Evolutionary conservation across 1,284 basidiomycete species (phyloP).

Genomic region (Ceratorhiza oryzae-sativae): DNA sequence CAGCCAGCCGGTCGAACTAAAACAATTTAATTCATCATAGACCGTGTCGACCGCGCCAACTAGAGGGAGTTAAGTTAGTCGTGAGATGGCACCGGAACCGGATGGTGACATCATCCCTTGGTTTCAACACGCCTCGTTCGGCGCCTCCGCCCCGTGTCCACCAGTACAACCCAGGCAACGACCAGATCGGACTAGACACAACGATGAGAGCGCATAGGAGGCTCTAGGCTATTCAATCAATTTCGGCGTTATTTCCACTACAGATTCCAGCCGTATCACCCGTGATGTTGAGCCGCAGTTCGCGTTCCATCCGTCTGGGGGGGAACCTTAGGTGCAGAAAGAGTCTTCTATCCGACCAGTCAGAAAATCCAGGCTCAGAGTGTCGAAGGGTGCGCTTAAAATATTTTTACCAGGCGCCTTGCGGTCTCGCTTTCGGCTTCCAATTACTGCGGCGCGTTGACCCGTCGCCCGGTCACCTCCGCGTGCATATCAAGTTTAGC

Average conservation of each 20-base stretch:
- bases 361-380: not conserved
- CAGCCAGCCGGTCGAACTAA: not conserved
- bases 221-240: not conserved
- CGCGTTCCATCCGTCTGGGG: not conserved
- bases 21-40: not conserved
- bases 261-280: not conserved
- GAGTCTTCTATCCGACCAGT: not conserved
- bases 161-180: not conserved
- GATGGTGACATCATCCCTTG: not conserved
- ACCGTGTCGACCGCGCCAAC: too few relatives aligned
- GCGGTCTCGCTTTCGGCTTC: not conserved
- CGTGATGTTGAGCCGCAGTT: not conserved
- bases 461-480: not conserved
- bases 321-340: not conserved
- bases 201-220: not conserved
- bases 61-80: not conserved
- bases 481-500: constrained; percentile 6
- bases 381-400: not conserved
- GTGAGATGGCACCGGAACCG: too few relatives aligned
- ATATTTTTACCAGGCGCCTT: not conserved
- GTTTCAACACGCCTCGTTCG: not conserved
- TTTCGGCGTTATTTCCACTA: constrained; percentile 13
- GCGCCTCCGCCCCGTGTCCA: not conserved
- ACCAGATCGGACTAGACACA: not conserved
- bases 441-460: not conserved